Evolutionary conservation across 495 filamentous ascomycete species (phyloP), one percentile per base, ranked within the genome.

Genomic region (Penicillium fimorum): DNA sequence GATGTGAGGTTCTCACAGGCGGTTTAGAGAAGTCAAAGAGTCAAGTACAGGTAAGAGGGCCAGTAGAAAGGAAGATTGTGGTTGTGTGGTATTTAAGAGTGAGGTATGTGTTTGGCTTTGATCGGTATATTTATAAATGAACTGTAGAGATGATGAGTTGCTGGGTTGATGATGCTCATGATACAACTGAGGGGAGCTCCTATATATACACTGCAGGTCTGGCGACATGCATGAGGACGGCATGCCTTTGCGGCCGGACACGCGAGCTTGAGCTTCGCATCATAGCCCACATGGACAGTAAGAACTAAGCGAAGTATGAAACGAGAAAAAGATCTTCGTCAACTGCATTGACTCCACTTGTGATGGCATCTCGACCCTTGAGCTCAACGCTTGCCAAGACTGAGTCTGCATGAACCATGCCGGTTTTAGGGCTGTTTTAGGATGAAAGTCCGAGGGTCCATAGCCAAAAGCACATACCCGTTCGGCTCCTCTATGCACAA

Each of bases 231-330:
- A 35, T 33, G 15, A 12, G 45, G 30, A 27, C 48, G 55, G 46
- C 56, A 66, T 69, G 56, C 61, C 46, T 56, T 56, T 53, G 55
- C 37, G 24, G 12, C 30, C 52, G 27, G 20, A 55, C 57, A 69
- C 58, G 65, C 63, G 65, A 68, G 65, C 46, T 63, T 54, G 54
- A 57, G 62, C 48, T 47, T 61, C 56, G 35, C 54, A 60, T 54
- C 56, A 45, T 53, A 61, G 60, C 55, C 66, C 66, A 69, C 63
- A 69, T 69, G 64, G 64, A 50, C 45, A 24, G 41, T 48, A 49
- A 33, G 20, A 60, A 44, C 50, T 58, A 51, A 63, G 37, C 47
- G 25, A 53, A 53, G 46, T 55, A 47, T 55, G 54, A 55, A 64
- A 64, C 64, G 59, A 58, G 51, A 58, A 48, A 64, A 56, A 48